Percentiles rank a stretch among this genome's conserved stretches.
Evolutionary conservation across 2,329 filamentous ascomycete species (phyloP).

Genomic region (Hypoxylon sp.): DNA sequence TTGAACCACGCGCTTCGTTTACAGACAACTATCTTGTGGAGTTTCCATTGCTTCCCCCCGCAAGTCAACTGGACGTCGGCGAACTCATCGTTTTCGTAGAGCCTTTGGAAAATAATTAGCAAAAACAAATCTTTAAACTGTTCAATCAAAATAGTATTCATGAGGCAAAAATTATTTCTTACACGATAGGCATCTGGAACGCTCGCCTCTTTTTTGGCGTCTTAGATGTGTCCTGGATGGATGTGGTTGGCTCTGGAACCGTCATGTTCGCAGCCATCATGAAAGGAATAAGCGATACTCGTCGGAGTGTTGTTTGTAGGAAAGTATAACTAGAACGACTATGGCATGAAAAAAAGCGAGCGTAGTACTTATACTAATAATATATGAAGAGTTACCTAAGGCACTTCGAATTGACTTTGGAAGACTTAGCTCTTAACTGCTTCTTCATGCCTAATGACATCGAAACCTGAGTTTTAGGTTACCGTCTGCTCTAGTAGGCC

Average conservation of each 20-base stretch:
- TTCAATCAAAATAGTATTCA: background rate
- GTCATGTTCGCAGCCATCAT: background rate
- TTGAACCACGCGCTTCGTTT: conserved; percentile 6
- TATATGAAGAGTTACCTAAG: too few species aligned
- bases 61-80: conserved; percentile 9
- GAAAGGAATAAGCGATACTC: too few species aligned
- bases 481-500: too few species aligned
- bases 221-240: background rate
- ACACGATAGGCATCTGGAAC: background rate
- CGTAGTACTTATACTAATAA: too few species aligned
- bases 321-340: too few species aligned
- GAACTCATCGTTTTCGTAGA: conserved; percentile 2
- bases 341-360: too few species aligned
- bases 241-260: background rate
- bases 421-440: too few species aligned
- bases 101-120: background rate
- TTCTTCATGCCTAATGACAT: too few species aligned
- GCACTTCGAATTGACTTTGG: too few species aligned
- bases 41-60: background rate
- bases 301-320: too few species aligned
- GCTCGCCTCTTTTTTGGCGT: background rate
- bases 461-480: too few species aligned
- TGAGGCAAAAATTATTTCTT: background rate
- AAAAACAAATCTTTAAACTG: background rate
- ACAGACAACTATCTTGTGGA: background rate